Conservation (phyloP, 495 filamentous ascomycete genomes). For the Opeltia flavorubescens region DNA sequence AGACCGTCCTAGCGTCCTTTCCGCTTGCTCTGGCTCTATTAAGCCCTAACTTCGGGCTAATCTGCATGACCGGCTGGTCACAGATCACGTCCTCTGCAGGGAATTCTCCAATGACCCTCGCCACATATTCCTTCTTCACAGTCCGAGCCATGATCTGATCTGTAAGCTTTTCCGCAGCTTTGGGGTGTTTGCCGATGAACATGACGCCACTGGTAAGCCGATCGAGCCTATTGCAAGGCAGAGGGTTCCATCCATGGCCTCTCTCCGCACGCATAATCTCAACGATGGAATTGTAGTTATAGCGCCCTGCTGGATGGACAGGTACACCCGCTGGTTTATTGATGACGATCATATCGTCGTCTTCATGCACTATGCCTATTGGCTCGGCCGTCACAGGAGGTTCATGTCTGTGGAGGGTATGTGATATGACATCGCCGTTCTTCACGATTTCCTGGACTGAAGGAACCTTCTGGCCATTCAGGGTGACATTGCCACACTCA, state of each 20-base stretch:
- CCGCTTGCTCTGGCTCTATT: slow-evolving; percentile 88
- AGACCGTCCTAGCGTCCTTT: slow-evolving; percentile 78
- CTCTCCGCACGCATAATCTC: slow-evolving; percentile 84
- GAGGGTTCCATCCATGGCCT: slow-evolving; percentile 50
- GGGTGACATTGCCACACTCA: slow-evolving; percentile 52
- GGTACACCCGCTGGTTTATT: slow-evolving; percentile 93
- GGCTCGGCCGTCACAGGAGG: slow-evolving; percentile 73
- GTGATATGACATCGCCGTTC: slow-evolving; percentile 77
- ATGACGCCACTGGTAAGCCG: slow-evolving; percentile 88
- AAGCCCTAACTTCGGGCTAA: slow-evolving; percentile 87
- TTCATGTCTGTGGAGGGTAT: slow-evolving; percentile 92
- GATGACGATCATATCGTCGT: slow-evolving; percentile 83
- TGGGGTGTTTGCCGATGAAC: slow-evolving; percentile 80
- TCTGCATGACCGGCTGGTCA: slow-evolving; percentile 83
- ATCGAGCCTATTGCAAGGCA: slow-evolving; percentile 89
- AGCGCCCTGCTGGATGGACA: slow-evolving; percentile 87
- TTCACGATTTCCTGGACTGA: slow-evolving; percentile 44
- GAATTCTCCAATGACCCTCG: slow-evolving; percentile 80
- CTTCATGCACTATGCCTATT: slow-evolving; percentile 76
- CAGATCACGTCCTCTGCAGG: slow-evolving; percentile 66
- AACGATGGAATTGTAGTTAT: slow-evolving; percentile 84
- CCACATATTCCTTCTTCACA: slow-evolving; percentile 88
- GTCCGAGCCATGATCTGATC: slow-evolving; percentile 56
- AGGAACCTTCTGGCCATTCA: slow-evolving; percentile 53
- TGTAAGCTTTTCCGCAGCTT: slow-evolving; percentile 64